A percentile compares a stretch with the other conserved stretches of the same genome.
Evolutionary conservation across 1,284 basidiomycete species (phyloP).

Genomic region (Irpex rosettiformis): DNA sequence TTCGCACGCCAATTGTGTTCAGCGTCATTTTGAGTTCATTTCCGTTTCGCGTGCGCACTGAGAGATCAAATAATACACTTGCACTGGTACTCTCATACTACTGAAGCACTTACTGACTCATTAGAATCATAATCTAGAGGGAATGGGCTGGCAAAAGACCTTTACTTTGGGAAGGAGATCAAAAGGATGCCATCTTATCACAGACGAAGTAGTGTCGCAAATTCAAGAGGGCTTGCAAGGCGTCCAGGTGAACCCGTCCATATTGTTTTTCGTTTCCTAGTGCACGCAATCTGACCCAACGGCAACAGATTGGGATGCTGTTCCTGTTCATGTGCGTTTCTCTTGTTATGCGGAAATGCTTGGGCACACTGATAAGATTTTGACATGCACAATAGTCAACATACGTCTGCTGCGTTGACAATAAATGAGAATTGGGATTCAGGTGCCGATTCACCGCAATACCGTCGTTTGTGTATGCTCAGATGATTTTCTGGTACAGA

Average conservation of each 20-base stretch:
- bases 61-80: too few relatives aligned
- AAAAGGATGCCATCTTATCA: conserved; percentile 87
- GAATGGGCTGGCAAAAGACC: conserved; percentile 91
- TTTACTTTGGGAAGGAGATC: conserved; percentile 61
- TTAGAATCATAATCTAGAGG: background rate
- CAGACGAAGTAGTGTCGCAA: conserved; percentile 69
- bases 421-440: conserved; percentile 85
- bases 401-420: conserved; percentile 87
- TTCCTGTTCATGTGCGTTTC: conserved; percentile 68
- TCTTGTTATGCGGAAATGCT: background rate
- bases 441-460: conserved; percentile 35
- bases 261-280: conserved; percentile 12
- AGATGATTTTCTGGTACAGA: conserved; percentile 33
- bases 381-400: conserved; percentile 75
- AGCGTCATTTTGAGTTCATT: background rate
- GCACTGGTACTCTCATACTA: background rate
- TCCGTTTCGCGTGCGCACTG: too few relatives aligned
- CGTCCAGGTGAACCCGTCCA: conserved; percentile 47
- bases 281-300: background rate
- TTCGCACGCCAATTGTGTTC: background rate
- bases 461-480: background rate
- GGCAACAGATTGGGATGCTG: conserved; percentile 61
- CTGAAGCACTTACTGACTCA: background rate
- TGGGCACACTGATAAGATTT: background rate
- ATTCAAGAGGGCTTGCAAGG: conserved; percentile 72